phyloP scores from a whole-genome alignment of 2,329 filamentous ascomycete genomes.

The Aspergillus ibericus region DNA sequence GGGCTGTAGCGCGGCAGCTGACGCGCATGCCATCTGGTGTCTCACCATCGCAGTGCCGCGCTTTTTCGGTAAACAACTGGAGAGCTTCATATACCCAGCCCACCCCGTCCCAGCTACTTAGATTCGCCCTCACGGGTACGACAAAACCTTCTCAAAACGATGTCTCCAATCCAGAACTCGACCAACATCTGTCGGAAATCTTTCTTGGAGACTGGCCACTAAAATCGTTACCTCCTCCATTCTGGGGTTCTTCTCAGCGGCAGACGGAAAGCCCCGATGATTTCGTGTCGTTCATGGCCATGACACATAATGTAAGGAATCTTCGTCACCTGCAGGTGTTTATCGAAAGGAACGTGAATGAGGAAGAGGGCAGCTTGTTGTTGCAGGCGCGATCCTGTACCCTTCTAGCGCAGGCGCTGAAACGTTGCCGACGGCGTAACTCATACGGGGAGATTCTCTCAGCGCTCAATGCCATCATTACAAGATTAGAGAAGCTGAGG shows the following conservation, averaged over 20 bases:
- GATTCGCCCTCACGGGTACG: conserved; percentile 32
- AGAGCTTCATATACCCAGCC: conserved; percentile 13
- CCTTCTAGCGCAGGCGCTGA: conserved; percentile 21
- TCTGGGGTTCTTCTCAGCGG: conserved; percentile 24
- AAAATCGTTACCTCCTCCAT: conserved; percentile 17
- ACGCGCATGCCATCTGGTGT: background rate
- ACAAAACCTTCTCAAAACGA: conserved; percentile 10
- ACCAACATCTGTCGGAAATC: conserved; percentile 18
- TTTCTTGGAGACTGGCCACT: conserved; percentile 27
- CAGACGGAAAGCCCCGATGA: background rate
- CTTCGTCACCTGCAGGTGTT: conserved; percentile 22
- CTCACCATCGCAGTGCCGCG: conserved; percentile 6
- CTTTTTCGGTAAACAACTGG: conserved; percentile 1
- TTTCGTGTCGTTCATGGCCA: background rate
- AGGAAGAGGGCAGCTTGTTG: conserved; percentile 5
- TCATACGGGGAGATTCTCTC: conserved; percentile 34
- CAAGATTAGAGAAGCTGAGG: conserved; percentile 25
- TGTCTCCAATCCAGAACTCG: conserved; percentile 6
- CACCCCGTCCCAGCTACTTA: conserved; percentile 32
- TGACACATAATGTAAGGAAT: conserved; percentile 4
- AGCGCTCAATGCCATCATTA: conserved; percentile 30
- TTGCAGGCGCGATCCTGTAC: conserved; percentile 12
- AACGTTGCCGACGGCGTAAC: conserved; percentile 23
- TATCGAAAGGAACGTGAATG: conserved; percentile 27
- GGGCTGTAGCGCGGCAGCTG: background rate